A percentile compares a stretch with the other conserved stretches of the same genome.
Evolutionary conservation across 805 yeast genomes (phyloP).

Genomic region (Suhomyces canberraensis): DNA sequence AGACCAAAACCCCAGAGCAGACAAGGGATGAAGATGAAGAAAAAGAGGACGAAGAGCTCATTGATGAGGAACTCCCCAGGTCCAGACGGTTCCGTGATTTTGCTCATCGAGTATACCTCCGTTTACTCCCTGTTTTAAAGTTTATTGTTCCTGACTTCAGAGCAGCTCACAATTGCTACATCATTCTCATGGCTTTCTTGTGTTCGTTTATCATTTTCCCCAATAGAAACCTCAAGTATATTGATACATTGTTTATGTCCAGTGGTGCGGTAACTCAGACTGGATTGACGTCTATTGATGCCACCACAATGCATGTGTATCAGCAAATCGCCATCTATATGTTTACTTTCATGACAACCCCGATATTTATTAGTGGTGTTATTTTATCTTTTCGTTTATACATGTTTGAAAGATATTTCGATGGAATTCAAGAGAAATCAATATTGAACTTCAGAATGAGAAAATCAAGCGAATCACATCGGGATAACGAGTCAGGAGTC

Average conservation of each 20-base stretch:
- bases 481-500: constrained; percentile 41
- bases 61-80: constrained; percentile 5
- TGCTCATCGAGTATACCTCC: constrained; percentile 34
- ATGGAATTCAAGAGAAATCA: constrained; percentile 74
- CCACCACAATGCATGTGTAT: constrained; percentile 61
- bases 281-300: constrained; percentile 78
- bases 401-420: constrained; percentile 87
- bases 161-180: constrained; percentile 72
- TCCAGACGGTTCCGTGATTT: constrained; percentile 28
- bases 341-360: constrained; percentile 67
- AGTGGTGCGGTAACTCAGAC: constrained; percentile 85
- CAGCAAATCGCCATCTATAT: constrained; percentile 78
- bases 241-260: constrained; percentile 76
- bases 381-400: constrained; percentile 75
- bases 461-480: constrained; percentile 68
- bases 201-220: constrained; percentile 80
- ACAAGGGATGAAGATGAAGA: too few species aligned
- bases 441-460: constrained; percentile 78
- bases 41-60: not conserved
- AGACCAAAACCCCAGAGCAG: too few species aligned
- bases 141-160: constrained; percentile 51
- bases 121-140: constrained; percentile 38
- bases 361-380: constrained; percentile 81
- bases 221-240: constrained; percentile 56
- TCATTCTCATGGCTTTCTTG: constrained; percentile 54